Base-by-base conservation (phyloP, 2,329 filamentous ascomycete species). In the Aureobasidium uvarum region DNA sequence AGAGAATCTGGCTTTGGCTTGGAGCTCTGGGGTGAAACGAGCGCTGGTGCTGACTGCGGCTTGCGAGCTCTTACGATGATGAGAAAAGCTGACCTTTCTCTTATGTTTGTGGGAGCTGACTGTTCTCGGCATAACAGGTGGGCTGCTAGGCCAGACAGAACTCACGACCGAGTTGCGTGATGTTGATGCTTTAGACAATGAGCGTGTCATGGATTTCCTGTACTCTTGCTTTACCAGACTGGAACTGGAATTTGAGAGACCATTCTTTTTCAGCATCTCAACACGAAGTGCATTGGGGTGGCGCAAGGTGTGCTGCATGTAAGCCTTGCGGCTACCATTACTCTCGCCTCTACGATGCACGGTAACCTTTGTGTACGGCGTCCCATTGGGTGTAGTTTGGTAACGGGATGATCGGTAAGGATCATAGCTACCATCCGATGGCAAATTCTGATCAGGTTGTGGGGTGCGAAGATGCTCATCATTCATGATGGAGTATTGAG, bases 321-420 rank as follows among this genome's bases (percentile, higher is more conserved):
- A 74, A 33, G 76, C 73, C 54, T 75, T 77, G 16, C 71, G 68
- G 36, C 74, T 78, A 23, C 74, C 77, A 71, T 75, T 67, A 74
- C 69, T 65, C 46, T 60, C 64, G 73, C 77, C 58, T 36, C 69
- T 72, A 10, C 86, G 85, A 71, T 92, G 88, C 55, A 95, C 81
- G 0, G 86, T 86, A 60, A 92, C 85, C 70, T 86, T 89, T 36
- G 88, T 83, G 70, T 87, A 86, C 67, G 48, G 64, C 39, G 60
- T 68, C 48, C 46, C 65, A 23, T 62, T 56, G 18, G 63, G 63
- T 14, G 76, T 66, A 60, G 84, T 77, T 25, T 81, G 79, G 64
- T 83, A 78, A 69, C 84, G 82, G 2, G 89, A 92, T 5, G 89
- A 86, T 71, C 90, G 86, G 75, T 90, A 96, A 0, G 92, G 92